Conservation (phyloP, 2,329 filamentous ascomycete species). For the Cryoendolithus antarcticus region DNA sequence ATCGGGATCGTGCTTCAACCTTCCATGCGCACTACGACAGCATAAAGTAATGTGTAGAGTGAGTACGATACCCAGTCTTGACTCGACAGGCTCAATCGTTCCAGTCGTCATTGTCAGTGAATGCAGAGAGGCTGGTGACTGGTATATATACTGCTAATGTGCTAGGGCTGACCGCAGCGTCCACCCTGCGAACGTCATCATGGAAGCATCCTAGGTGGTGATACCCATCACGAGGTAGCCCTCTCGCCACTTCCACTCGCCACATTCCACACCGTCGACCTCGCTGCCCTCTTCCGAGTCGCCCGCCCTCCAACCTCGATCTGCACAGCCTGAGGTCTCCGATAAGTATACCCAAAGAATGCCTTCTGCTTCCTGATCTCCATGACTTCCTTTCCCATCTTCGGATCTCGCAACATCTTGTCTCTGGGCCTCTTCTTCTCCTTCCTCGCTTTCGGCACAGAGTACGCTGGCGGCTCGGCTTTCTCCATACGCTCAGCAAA, state of each 20-base stretch:
- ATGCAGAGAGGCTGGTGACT: too few relatives aligned
- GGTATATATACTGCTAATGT: too few relatives aligned
- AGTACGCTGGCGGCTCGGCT: neutral
- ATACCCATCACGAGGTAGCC: neutral
- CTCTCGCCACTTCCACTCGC: constrained; percentile 3
- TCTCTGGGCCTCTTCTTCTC: constrained; percentile 76
- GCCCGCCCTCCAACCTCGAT: constrained; percentile 8
- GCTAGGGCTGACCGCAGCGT: too few relatives aligned
- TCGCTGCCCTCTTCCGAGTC: constrained; percentile 6
- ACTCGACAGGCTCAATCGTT: too few relatives aligned
- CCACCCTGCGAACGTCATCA: too few relatives aligned
- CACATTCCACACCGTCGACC: constrained; percentile 17
- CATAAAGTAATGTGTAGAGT: too few relatives aligned
- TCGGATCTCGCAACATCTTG: constrained; percentile 63
- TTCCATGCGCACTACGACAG: too few relatives aligned
- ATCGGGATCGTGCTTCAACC: too few relatives aligned
- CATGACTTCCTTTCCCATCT: constrained; percentile 55
- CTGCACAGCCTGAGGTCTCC: constrained; percentile 25
- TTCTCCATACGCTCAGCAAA: neutral
- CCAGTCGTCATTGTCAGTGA: too few relatives aligned
- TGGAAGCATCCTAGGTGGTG: too few relatives aligned
- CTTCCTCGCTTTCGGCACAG: constrained; percentile 30
- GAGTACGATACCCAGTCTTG: too few relatives aligned
- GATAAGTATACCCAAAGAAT: constrained; percentile 85
- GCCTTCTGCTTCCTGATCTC: constrained; percentile 69